Evolutionary conservation across 129 eudicot species (phyloP).

Genomic region (Flaveria bidentis): DNA sequence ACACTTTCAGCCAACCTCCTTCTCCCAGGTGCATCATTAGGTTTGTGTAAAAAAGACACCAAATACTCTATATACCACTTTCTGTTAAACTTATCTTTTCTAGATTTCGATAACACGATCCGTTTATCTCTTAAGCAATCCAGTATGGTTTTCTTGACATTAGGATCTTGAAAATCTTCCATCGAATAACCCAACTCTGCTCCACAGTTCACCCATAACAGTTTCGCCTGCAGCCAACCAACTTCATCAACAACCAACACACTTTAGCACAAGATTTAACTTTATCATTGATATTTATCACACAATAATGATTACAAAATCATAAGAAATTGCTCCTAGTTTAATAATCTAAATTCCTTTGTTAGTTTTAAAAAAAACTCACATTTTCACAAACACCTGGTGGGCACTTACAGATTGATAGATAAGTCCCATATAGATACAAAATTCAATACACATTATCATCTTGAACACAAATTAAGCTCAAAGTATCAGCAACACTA

Average conservation of each 20-base stretch:
- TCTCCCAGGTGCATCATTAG: constrained; percentile 30
- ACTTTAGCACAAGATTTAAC: constrained; percentile 7
- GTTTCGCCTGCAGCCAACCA: constrained; percentile 63
- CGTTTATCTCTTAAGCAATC: constrained; percentile 56
- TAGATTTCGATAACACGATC: constrained; percentile 39
- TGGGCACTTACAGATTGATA: neutral
- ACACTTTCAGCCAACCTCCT: constrained; percentile 50
- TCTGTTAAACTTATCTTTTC: constrained; percentile 46
- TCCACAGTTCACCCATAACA: constrained; percentile 56
- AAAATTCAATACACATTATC: neutral
- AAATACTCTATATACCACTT: constrained; percentile 51
- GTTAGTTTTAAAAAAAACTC: neutral
- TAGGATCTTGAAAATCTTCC: constrained; percentile 56
- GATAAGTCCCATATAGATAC: neutral
- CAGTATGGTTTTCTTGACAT: constrained; percentile 48
- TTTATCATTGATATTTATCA: neutral
- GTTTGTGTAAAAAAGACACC: constrained; percentile 29
- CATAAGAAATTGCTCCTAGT: neutral
- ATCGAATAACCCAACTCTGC: constrained; percentile 52
- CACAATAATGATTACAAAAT: neutral
- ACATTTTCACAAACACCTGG: constrained; percentile 24
- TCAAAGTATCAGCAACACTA: constrained; percentile 16
- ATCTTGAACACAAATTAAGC: constrained; percentile 12
- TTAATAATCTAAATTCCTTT: neutral
- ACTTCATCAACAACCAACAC: constrained; percentile 23